phyloP scores from a whole-genome alignment of 306 rosid species.

The Begonia fuchsioides region DNA sequence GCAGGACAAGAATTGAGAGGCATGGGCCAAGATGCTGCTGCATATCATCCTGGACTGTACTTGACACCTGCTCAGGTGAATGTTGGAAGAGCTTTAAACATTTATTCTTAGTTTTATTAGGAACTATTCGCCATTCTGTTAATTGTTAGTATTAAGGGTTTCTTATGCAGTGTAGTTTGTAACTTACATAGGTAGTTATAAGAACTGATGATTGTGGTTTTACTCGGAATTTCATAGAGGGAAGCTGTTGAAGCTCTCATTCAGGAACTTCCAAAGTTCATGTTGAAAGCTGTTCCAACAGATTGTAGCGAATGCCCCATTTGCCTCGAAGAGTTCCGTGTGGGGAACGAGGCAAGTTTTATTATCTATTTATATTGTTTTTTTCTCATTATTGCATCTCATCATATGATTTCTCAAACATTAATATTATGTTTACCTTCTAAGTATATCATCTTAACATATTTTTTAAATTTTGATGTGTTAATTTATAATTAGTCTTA shows the following conservation, averaged over 20 bases:
- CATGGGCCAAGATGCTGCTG: conserved; percentile 87
- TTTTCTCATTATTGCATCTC: too few species aligned
- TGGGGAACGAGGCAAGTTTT: conserved; percentile 72
- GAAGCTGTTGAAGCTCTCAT: conserved; percentile 99
- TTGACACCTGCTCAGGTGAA: conserved; percentile 92
- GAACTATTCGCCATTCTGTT: background rate
- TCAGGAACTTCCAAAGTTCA: conserved; percentile 97
- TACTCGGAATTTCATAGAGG: conserved; percentile 41
- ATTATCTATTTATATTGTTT: too few species aligned
- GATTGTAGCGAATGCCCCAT: conserved; percentile 98
- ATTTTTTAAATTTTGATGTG: too few species aligned
- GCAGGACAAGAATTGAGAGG: conserved; percentile 94
- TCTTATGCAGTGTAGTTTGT: background rate
- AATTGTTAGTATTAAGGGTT: background rate
- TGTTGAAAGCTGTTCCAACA: conserved; percentile 92
- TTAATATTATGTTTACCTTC: too few species aligned
- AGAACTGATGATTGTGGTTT: conserved; percentile 14
- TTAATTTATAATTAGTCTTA: too few species aligned
- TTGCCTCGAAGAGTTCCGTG: conserved; percentile 89
- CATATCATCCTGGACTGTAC: conserved; percentile 90
- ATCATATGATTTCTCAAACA: too few species aligned
- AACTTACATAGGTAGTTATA: background rate
- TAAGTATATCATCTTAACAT: too few species aligned
- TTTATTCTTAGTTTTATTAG: background rate
- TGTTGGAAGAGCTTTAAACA: conserved; percentile 2